A percentile compares a stretch with the other conserved stretches of the same genome.
phyloP scores from a whole-genome alignment of 139 green algal species.

The Coccomyxa sp. region DNA sequence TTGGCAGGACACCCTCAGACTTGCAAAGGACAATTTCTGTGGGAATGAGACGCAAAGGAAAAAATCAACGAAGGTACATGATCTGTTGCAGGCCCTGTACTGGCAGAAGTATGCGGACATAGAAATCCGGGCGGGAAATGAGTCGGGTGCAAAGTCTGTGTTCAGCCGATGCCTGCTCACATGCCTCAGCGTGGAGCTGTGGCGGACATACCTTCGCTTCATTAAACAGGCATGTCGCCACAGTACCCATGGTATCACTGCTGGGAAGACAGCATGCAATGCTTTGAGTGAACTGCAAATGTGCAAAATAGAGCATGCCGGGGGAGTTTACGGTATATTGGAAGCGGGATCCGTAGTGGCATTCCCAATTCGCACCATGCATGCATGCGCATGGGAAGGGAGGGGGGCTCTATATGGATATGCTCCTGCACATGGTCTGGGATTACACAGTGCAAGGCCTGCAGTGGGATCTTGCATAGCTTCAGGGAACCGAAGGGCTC shows the following conservation, averaged over 20 bases:
- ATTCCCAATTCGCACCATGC: no score
- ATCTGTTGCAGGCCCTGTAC: slow-evolving; percentile 35
- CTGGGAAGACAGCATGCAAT: neutral
- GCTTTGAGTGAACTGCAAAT: neutral
- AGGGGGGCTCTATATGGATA: no score
- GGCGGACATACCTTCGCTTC: slow-evolving; percentile 75
- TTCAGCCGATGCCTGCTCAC: slow-evolving; percentile 80
- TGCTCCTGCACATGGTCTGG: no score
- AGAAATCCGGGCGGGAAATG: slow-evolving; percentile 36
- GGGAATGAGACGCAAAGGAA: neutral
- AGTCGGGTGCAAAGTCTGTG: slow-evolving; percentile 51
- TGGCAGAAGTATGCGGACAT: slow-evolving; percentile 65
- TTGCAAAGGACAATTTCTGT: neutral
- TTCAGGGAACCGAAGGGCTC: no score
- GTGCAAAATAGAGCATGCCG: neutral
- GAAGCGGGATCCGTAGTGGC: neutral
- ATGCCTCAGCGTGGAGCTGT: slow-evolving; percentile 72
- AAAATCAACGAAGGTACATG: neutral
- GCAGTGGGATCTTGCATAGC: no score
- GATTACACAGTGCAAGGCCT: no score
- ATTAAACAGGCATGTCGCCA: slow-evolving; percentile 52
- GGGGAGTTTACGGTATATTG: neutral
- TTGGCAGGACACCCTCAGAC: neutral
- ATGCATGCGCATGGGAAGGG: no score
- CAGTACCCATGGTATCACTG: neutral